Evolutionary conservation across 768 basidiomycete species (phyloP).

Genomic region (Trametopsis cervina): DNA sequence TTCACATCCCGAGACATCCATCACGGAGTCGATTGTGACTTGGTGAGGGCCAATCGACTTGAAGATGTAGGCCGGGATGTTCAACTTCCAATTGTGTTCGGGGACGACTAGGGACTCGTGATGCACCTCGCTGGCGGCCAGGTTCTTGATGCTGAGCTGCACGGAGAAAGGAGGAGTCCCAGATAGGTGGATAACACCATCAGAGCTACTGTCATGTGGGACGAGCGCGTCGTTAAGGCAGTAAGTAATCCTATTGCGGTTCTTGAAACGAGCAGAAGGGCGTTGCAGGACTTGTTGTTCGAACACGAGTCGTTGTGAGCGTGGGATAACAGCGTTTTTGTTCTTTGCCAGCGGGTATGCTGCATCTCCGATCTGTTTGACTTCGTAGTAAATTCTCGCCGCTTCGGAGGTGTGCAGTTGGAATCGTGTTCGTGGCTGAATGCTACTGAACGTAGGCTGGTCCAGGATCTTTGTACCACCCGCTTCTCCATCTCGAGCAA

Average conservation of each 20-base stretch:
- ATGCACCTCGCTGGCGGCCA: constrained; percentile 63
- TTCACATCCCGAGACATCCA: constrained; percentile 78
- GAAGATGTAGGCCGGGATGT: constrained; percentile 66
- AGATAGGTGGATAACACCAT: constrained; percentile 62
- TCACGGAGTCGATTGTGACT: constrained; percentile 68
- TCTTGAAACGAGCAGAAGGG: constrained; percentile 76
- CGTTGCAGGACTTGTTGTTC: constrained; percentile 81
- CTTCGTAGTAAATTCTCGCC: constrained; percentile 84
- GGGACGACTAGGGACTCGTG: constrained; percentile 44
- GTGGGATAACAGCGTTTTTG: constrained; percentile 56
- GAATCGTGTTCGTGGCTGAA: constrained; percentile 73
- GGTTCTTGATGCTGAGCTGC: constrained; percentile 65
- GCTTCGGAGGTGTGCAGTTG: constrained; percentile 72
- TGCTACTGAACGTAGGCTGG: constrained; percentile 79
- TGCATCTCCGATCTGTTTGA: constrained; percentile 81
- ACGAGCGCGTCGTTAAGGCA: constrained; percentile 68
- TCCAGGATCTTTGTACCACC: constrained; percentile 68
- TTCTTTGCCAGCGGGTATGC: constrained; percentile 75
- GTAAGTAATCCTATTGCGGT: constrained; percentile 56
- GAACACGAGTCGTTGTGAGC: constrained; percentile 62
- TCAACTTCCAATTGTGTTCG: constrained; percentile 60
- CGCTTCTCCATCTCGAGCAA: constrained; percentile 59
- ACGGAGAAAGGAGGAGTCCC: constrained; percentile 86
- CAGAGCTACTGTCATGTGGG: constrained; percentile 43
- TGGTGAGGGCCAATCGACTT: constrained; percentile 75